phyloP scores from a whole-genome alignment of 2,329 filamentous ascomycete species.

The Ophiostoma tasmaniense region DNA sequence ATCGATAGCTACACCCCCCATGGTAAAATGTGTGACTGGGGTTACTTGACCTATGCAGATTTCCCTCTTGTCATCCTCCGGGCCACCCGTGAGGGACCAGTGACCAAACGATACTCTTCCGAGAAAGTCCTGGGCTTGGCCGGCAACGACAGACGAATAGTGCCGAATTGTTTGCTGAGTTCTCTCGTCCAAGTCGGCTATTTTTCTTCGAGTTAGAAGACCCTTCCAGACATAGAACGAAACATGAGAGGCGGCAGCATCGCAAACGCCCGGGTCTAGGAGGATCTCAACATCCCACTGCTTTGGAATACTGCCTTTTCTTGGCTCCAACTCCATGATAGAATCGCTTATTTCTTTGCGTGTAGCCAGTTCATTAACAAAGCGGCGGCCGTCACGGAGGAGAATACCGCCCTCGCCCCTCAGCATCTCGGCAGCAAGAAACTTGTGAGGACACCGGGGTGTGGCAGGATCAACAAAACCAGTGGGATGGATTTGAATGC shows the following conservation, averaged over 20 bases:
- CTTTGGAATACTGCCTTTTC: not conserved
- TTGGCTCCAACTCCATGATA: constrained; percentile 45
- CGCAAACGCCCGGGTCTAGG: constrained; percentile 97
- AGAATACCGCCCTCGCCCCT: constrained; percentile 96
- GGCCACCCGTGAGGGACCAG: constrained; percentile 56
- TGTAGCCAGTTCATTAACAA: constrained; percentile 96
- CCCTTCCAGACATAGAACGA: constrained; percentile 97
- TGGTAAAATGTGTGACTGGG: constrained; percentile 98
- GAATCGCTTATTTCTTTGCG: constrained; percentile 98
- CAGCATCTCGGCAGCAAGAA: constrained; percentile 93
- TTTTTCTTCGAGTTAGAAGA: constrained; percentile 97
- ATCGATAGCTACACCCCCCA: constrained; percentile 99
- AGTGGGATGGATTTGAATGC: constrained; percentile 97
- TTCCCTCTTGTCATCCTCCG: constrained; percentile 67
- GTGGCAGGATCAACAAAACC: constrained; percentile 97
- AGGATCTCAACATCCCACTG: constrained; percentile 86
- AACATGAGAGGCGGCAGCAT: constrained; percentile 96
- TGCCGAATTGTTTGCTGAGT: constrained; percentile 83
- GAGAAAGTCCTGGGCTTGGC: constrained; percentile 92
- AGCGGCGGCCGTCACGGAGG: constrained; percentile 82
- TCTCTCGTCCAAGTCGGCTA: constrained; percentile 77
- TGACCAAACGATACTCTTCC: constrained; percentile 99
- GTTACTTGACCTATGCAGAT: constrained; percentile 75
- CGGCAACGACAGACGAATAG: constrained; percentile 90
- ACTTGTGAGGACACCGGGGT: constrained; percentile 94